Evolutionary conservation across 2,329 filamentous ascomycete species (phyloP), one percentile per base, ranked within the genome.

Genomic region (Phialophora chinensis): DNA sequence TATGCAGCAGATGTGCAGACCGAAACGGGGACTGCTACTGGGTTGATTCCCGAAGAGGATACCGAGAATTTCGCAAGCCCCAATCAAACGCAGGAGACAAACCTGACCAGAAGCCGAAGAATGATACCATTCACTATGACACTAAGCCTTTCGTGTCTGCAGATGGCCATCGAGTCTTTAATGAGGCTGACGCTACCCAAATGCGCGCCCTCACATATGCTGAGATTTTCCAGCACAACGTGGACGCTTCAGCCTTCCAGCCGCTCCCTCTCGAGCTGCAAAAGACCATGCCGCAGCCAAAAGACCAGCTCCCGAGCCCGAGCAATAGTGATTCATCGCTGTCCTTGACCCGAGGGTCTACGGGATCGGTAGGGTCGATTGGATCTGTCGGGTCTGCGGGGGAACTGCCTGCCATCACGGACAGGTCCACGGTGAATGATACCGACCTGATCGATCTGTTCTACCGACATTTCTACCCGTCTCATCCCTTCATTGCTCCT

Each of bases 1-100:
- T 78, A 35, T 93, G 91, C 78, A 84, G 85, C 55, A 87, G 91
- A 62, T 93, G 91, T 77, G 79, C 79, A 25, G 78, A 81, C 59
- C 83, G 85, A 56, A 84, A 85, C 63, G 79, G 83, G 20, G 83
- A 88, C 56, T 94, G 91, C 76, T 79, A 88, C 60, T 71, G 69
- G 69, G 52, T 71, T 50, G 67, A 71, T 42, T 69, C 68, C 50
- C 63, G 68, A 62, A 69, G 70, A 62, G 70, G 70, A 49, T 72
- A 71, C 65, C 66, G 68, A 29, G 68, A 70, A 63, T 68, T 73
- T 63, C 67, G 69, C 62, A 71, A 69, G 50, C 7, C 11, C 65
- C 67, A 67, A 49, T 58, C 60, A 44, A 27, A n/a, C 12, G 17
- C 42, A 42, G 66, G 63, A 4, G 63, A 63, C 29, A 64, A 58